Evolutionary conservation across 164 flowering plant species (phyloP).

Genomic region (Liriodendron chinense): DNA sequence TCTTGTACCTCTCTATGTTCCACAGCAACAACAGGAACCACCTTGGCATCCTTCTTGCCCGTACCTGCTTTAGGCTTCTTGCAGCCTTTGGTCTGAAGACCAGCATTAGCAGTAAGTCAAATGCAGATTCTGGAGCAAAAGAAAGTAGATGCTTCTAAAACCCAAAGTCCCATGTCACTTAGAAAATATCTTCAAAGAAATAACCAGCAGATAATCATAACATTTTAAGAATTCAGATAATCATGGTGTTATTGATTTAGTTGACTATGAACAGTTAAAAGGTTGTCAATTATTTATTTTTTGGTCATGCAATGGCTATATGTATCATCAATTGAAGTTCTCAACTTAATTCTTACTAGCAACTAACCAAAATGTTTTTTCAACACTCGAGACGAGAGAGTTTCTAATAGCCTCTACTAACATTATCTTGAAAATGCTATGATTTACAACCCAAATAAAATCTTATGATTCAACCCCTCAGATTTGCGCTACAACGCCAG

Average conservation of each 20-base stretch:
- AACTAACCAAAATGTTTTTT: too few species aligned
- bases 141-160: not conserved
- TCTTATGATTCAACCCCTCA: too few species aligned
- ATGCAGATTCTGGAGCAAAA: slow-evolving; percentile 1
- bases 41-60: slow-evolving; percentile 29
- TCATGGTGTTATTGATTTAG: not conserved
- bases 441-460: too few species aligned
- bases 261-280: not conserved
- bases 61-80: slow-evolving; percentile 36
- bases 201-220: not conserved
- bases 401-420: too few species aligned
- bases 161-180: not conserved
- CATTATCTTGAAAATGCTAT: too few species aligned
- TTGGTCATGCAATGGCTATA: not conserved
- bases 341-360: too few species aligned
- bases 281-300: not conserved
- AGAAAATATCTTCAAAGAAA: not conserved
- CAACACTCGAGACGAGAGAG: too few species aligned
- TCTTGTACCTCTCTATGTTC: slow-evolving; percentile 19
- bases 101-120: slow-evolving; percentile 4
- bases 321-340: not conserved
- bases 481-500: too few species aligned
- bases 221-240: not conserved
- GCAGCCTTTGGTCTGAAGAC: slow-evolving; percentile 33
- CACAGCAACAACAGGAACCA: slow-evolving; percentile 27